These are phyloP conservation scores for Abelmoschus esculentus DNA, from an alignment of 345 rosid species.

Conservation along the genomic window DNA sequence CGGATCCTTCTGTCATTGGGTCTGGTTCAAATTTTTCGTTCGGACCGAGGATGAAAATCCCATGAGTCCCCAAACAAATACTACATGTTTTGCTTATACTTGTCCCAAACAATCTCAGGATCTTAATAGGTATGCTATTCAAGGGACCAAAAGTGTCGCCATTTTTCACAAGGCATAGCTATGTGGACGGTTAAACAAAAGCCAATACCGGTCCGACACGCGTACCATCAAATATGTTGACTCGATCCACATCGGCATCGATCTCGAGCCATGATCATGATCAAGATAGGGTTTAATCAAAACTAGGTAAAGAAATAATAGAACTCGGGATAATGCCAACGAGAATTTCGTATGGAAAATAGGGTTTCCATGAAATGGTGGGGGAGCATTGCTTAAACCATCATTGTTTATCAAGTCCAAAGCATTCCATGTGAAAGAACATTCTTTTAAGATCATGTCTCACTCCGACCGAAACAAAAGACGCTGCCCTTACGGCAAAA, in stretches of 20 bases:
- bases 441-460: conserved; percentile 25
- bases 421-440: conserved; percentile 29
- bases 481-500: not conserved
- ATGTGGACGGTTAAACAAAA: conserved; percentile 15
- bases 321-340: not conserved
- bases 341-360: not conserved
- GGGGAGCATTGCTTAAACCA: conserved; percentile 18
- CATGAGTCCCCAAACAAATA: not conserved
- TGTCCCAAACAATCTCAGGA: not conserved
- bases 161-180: conserved; percentile 26
- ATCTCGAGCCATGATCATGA: conserved; percentile 9
- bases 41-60: not conserved
- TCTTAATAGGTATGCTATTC: not conserved
- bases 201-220: conserved; percentile 6
- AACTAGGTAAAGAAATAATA: not conserved
- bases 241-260: not conserved
- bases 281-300: not conserved
- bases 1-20: conserved; percentile 17
- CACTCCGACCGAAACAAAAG: conserved; percentile 6
- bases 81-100: not conserved
- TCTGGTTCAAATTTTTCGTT: not conserved
- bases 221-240: not conserved
- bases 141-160: not conserved
- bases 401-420: conserved; percentile 13
- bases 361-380: conserved; percentile 10